Evolutionary conservation across 371 early-diverging fungal genomes (phyloP).

Genomic region (Basidiobolus meristosporus): DNA sequence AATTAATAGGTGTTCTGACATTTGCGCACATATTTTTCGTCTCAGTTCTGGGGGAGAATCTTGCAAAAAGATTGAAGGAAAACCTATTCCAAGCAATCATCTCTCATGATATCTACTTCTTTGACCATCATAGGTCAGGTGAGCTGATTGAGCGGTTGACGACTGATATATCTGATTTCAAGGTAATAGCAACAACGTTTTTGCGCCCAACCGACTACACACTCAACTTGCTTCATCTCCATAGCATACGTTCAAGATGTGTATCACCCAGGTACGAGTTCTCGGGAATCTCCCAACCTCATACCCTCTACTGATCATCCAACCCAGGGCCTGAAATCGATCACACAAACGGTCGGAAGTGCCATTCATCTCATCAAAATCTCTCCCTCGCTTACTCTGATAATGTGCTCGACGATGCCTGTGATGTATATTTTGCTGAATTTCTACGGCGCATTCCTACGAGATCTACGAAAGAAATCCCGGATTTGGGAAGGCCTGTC

Average conservation of each 20-base stretch:
- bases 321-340: conserved; percentile 33
- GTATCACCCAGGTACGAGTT: conserved; percentile 21
- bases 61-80: background rate
- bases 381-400: conserved; percentile 39
- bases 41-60: background rate
- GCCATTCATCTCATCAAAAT: conserved; percentile 36
- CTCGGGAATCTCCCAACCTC: background rate
- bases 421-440: conserved; percentile 38
- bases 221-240: background rate
- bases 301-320: background rate
- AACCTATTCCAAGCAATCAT: background rate
- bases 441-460: conserved; percentile 48
- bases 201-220: background rate
- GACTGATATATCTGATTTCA: conserved; percentile 1
- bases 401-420: conserved; percentile 42
- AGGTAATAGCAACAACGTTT: background rate
- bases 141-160: background rate
- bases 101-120: background rate
- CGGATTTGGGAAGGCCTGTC: conserved; percentile 30
- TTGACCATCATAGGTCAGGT: background rate
- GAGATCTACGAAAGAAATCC: conserved; percentile 26
- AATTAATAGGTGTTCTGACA: background rate
- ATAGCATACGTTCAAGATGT: conserved; percentile 45
- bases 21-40: background rate
- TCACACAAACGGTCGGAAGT: conserved; percentile 46